Percentiles rank a stretch among this genome's conserved stretches.
Evolutionary conservation across 306 rosid species (phyloP).

Genomic region (Medicago lupulina): DNA sequence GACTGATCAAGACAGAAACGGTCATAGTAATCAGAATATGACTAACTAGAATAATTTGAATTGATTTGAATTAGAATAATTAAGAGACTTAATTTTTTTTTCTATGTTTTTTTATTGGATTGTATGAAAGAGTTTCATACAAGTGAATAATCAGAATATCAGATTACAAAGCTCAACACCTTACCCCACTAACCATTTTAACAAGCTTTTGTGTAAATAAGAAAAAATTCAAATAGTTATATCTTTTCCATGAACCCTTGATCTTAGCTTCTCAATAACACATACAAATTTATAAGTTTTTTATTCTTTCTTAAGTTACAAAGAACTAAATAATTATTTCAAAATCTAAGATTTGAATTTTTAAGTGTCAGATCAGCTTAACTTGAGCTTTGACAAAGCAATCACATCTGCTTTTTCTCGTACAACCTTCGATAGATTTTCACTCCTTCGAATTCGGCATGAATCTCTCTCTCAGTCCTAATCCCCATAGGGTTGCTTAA

Average conservation of each 20-base stretch:
- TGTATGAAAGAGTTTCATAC: too few relatives aligned
- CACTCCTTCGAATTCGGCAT: slow-evolving; percentile 81
- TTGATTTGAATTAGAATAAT: too few relatives aligned
- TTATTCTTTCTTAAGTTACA: not conserved
- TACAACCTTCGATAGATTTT: slow-evolving; percentile 80
- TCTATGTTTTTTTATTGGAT: too few relatives aligned
- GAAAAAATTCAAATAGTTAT: not conserved
- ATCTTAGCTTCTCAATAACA: not conserved
- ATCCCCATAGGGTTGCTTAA: slow-evolving; percentile 79
- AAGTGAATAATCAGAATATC: too few relatives aligned
- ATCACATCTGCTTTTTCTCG: slow-evolving; percentile 53
- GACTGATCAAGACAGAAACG: too few relatives aligned
- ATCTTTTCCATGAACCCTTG: not conserved
- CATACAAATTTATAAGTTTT: not conserved
- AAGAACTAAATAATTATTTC: not conserved
- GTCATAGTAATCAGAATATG: too few relatives aligned
- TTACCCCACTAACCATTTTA: not conserved
- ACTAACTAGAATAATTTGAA: too few relatives aligned
- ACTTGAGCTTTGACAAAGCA: slow-evolving; percentile 33
- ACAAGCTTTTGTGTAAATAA: not conserved
- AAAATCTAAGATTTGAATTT: not conserved
- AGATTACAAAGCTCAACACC: too few relatives aligned
- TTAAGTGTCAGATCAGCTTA: too few relatives aligned
- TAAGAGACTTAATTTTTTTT: too few relatives aligned
- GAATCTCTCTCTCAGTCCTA: slow-evolving; percentile 93